Evolutionary conservation across 1,284 basidiomycete genomes (phyloP).

Genomic region (Pterulicium gracile): DNA sequence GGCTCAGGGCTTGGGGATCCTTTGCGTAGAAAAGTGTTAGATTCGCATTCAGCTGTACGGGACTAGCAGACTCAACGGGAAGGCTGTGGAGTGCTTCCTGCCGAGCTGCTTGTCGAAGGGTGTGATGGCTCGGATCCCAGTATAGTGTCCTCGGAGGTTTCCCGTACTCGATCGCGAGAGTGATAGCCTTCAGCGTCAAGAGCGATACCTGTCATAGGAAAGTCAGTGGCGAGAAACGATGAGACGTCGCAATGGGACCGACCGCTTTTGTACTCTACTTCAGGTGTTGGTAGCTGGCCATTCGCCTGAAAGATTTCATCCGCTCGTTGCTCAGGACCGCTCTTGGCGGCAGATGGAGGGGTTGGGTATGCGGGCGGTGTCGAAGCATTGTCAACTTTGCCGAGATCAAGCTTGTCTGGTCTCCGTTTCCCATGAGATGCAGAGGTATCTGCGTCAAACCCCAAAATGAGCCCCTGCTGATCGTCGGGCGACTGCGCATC

Average conservation of each 20-base stretch:
- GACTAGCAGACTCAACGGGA: neutral
- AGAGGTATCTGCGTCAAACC: constrained; percentile 10
- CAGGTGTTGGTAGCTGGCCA: constrained; percentile 19
- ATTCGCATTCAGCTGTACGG: neutral
- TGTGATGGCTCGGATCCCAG: constrained; percentile 15
- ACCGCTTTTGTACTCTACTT: constrained; percentile 61
- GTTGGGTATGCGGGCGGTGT: constrained; percentile 18
- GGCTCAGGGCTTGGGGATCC: neutral
- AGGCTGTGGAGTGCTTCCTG: neutral
- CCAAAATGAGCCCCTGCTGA: neutral
- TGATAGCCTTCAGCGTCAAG: constrained; percentile 64
- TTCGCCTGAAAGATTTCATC: constrained; percentile 27
- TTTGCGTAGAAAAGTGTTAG: neutral
- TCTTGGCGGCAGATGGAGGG: constrained; percentile 8
- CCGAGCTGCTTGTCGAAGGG: neutral
- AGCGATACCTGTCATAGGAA: constrained; percentile 37
- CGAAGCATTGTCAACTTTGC: constrained; percentile 5
- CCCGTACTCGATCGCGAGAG: constrained; percentile 31
- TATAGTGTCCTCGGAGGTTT: constrained; percentile 27
- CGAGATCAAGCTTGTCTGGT: neutral
- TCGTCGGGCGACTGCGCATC: constrained; percentile 23
- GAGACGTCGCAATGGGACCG: constrained; percentile 28
- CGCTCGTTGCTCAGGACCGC: constrained; percentile 30
- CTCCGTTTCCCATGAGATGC: constrained; percentile 9
- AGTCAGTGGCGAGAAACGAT: constrained; percentile 13